Percentiles rank a stretch among this genome's conserved stretches.
phyloP scores from a whole-genome alignment of 257 asterid genomes.

The Penstemon davidsonii region DNA sequence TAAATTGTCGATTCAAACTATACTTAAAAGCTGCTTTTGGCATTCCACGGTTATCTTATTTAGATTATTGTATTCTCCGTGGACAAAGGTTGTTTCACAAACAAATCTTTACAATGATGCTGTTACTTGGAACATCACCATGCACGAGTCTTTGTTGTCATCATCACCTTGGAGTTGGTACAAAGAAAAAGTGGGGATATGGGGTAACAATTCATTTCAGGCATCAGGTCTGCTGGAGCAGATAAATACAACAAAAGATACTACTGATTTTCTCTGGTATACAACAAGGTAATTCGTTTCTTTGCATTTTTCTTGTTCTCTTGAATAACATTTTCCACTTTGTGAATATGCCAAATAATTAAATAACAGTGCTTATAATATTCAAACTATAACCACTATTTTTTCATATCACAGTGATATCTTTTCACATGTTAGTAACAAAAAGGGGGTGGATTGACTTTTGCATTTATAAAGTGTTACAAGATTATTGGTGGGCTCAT shows the following conservation, averaged over 20 bases:
- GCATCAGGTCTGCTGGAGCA: constrained; percentile 64
- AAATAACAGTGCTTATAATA: not conserved
- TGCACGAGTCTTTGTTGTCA: constrained; percentile 34
- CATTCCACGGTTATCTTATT: constrained; percentile 10
- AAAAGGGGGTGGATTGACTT: not conserved
- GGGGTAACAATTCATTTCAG: constrained; percentile 48
- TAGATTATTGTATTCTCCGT: constrained; percentile 16
- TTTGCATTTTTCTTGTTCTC: not conserved
- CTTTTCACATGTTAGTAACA: not conserved
- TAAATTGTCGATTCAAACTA: not conserved
- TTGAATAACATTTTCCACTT: not conserved
- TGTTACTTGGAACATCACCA: constrained; percentile 31
- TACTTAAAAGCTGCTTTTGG: not conserved
- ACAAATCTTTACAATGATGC: constrained; percentile 36
- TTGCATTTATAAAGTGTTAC: constrained; percentile 8
- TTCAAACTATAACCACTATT: not conserved
- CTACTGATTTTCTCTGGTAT: constrained; percentile 77
- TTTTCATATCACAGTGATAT: not conserved
- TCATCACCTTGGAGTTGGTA: constrained; percentile 72
- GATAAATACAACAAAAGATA: constrained; percentile 77
- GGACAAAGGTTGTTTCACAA: constrained; percentile 56
- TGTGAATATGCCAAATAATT: not conserved
- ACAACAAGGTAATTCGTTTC: constrained; percentile 50
- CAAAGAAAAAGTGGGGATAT: constrained; percentile 57
- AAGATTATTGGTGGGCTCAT: not conserved